A percentile compares a stretch with the other conserved stretches of the same genome.
These are phyloP conservation scores for Aspergillus luchuensis DNA, from an alignment of 2,329 filamentous ascomycete genomes.

Conservation along the genomic window DNA sequence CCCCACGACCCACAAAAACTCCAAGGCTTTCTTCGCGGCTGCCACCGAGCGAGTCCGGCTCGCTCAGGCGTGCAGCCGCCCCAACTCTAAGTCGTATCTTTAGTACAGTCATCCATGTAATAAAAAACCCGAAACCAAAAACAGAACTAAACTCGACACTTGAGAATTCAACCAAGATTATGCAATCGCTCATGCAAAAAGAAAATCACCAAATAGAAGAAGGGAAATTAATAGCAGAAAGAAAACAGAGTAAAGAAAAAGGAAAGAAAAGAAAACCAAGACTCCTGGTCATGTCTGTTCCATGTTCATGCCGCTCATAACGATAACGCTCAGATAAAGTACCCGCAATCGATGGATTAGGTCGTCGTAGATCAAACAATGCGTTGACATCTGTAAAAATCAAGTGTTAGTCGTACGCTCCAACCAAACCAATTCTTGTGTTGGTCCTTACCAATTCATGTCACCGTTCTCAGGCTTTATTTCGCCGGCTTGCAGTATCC, in stretches of 20 bases:
- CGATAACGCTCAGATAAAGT: constrained; percentile 8
- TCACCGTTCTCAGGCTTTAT: constrained; percentile 9
- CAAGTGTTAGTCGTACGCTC: background rate
- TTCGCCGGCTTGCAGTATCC: constrained; percentile 33
- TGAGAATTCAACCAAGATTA: background rate
- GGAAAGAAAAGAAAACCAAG: constrained; percentile 7
- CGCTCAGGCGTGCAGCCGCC: constrained; percentile 13
- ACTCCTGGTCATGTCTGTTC: constrained; percentile 13
- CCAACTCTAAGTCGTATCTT: constrained; percentile 13
- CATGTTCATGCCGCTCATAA: constrained; percentile 7
- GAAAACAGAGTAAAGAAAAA: background rate
- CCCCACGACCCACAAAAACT: constrained; percentile 13
- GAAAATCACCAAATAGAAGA: background rate
- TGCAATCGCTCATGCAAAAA: constrained; percentile 1
- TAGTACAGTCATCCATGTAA: background rate
- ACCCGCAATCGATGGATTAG: background rate
- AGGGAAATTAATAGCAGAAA: background rate
- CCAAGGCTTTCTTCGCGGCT: constrained; percentile 17
- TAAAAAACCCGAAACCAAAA: constrained; percentile 12
- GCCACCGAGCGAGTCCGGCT: constrained; percentile 15
- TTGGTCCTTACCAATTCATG: background rate
- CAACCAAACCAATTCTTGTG: background rate
- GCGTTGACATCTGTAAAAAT: background rate
- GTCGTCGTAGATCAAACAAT: background rate
- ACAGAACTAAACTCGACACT: constrained; percentile 10